A percentile compares a stretch with the other conserved stretches of the same genome.
Conservation (phyloP, 139 green algal species). For the Tetraselmis chui region DNA sequence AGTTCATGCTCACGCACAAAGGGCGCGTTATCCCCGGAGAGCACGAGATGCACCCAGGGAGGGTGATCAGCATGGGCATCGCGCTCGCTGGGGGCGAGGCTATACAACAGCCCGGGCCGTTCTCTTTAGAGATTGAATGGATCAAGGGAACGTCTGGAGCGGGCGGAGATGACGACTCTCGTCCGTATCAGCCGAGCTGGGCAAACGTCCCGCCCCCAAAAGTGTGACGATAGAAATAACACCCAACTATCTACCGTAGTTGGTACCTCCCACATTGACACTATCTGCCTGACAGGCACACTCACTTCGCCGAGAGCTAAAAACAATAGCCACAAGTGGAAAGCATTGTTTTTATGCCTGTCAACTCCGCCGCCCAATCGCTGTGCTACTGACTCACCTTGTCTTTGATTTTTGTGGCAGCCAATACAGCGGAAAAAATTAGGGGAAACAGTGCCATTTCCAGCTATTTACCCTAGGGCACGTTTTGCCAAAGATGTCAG, state of each 20-base stretch:
- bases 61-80: conserved; percentile 39
- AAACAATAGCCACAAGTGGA: too few relatives aligned
- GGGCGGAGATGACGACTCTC: background rate
- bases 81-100: conserved; percentile 30
- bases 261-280: background rate
- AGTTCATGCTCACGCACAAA: conserved; percentile 46
- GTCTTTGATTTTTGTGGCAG: background rate
- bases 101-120: conserved; percentile 25
- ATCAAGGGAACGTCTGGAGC: conserved; percentile 14
- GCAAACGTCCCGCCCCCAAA: background rate
- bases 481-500: too few relatives aligned
- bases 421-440: background rate
- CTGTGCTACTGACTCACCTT: background rate
- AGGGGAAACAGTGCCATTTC: too few relatives aligned
- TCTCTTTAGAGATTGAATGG: conserved; percentile 33
- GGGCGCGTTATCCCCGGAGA: conserved; percentile 38
- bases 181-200: background rate
- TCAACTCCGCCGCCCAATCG: too few relatives aligned
- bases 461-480: too few relatives aligned
- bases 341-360: too few relatives aligned
- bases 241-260: background rate
- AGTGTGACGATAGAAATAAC: background rate
- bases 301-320: too few relatives aligned
- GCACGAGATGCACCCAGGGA: conserved; percentile 32
- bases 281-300: too few relatives aligned